Base-by-base conservation (phyloP, 805 yeast genomes). In the Zygosaccharomyces gambellarensis region DNA sequence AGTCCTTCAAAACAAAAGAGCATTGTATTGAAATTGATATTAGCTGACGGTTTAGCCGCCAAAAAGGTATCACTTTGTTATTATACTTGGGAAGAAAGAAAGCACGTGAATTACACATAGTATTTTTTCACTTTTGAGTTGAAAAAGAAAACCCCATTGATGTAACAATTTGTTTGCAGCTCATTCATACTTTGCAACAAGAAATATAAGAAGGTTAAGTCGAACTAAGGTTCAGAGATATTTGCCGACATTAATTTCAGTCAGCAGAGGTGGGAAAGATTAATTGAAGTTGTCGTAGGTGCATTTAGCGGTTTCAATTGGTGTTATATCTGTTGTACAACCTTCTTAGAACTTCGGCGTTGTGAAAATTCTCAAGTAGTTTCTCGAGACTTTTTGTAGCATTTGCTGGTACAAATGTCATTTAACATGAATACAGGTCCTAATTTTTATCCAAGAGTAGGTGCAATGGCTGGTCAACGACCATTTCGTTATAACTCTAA, bases 391-490 rank as follows among this genome's bases (percentile, higher is more conserved):
- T 19, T 12, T 34, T 7, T n/a, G 28, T 42, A 42, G 36, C 45
- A 42, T 42, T 42, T 42, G 45, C 45, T 42, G 45, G 45, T 14
- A 45, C 45, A 41, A 44, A 52, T 50, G 54, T 51, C 54, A 23
- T 45, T 45, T 30, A 48, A 44, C 14, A 36, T 23, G 32, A 44
- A 43, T 36, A 42, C 43, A 8, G 12, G 39, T 36, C 14, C 34
- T 28, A 49, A 38, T 27, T 42, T 45, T 39, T 36, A 46, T 28
- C 23, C 41, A 5, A 48, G 48, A 41, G 28, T 17, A 27, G 45
- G 45, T 34, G n/a, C 39, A 22, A 14, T 36, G 14, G 22, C 39
- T 11, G 36, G 39, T 5, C 29, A 36, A 25, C 47, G 45, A 29
- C 28, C 34, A 12, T 29, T 38, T 25, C 36, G 48, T 29, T 46